These are phyloP conservation scores for Diaporthe sp. DNA, from an alignment of 2,329 filamentous ascomycete genomes.

Conservation along the genomic window DNA sequence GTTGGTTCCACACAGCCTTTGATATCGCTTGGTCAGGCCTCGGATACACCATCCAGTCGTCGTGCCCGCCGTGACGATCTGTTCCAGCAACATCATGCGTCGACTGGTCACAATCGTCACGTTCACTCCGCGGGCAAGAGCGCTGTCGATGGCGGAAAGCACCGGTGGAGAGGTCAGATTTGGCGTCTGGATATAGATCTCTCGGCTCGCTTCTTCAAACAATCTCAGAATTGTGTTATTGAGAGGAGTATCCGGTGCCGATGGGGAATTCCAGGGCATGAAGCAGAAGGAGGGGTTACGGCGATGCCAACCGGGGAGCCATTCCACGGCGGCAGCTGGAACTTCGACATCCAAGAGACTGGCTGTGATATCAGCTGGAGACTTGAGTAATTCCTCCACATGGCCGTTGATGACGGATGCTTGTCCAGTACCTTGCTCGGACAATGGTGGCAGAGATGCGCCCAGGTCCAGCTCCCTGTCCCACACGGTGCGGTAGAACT, in stretches of 20 bases:
- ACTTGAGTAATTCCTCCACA: conserved; percentile 38
- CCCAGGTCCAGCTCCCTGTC: conserved; percentile 48
- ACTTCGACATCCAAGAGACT: conserved; percentile 57
- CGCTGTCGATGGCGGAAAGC: conserved; percentile 70
- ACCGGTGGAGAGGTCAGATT: conserved; percentile 80
- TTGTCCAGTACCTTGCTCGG: background rate
- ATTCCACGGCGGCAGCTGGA: conserved; percentile 40
- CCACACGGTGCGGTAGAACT: conserved; percentile 81
- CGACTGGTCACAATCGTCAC: conserved; percentile 77
- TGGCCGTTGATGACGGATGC: conserved; percentile 33
- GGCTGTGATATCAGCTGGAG: conserved; percentile 33
- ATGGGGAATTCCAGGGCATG: conserved; percentile 65
- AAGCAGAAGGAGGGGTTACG: conserved; percentile 74
- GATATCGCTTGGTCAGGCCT: conserved; percentile 69
- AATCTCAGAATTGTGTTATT: conserved; percentile 75
- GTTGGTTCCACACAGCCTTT: background rate
- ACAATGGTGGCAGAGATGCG: background rate
- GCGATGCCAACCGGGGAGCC: conserved; percentile 82
- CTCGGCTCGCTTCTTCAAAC: conserved; percentile 66
- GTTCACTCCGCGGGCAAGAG: conserved; percentile 74
- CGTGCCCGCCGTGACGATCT: conserved; percentile 83
- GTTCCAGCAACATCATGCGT: conserved; percentile 82
- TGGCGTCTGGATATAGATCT: conserved; percentile 80
- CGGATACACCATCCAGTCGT: conserved; percentile 76
- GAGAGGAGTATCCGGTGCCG: conserved; percentile 73